Evolutionary conservation across 495 filamentous ascomycete genomes (phyloP).

Genomic region (Xylaria grammica): DNA sequence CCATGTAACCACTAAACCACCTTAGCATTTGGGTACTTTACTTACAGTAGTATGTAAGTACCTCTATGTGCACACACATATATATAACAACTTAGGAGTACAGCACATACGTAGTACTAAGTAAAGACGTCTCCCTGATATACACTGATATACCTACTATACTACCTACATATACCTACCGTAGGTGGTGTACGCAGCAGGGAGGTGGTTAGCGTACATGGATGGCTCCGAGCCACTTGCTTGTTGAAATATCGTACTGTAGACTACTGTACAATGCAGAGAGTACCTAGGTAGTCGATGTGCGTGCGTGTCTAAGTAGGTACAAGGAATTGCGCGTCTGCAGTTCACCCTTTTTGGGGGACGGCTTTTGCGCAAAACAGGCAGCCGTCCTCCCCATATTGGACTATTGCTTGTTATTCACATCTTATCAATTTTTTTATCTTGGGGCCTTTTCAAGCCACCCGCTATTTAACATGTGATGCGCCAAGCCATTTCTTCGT

Average conservation of each 20-base stretch:
- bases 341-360: neutral
- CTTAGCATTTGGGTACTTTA: neutral
- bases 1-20: neutral
- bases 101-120: too few relatives aligned
- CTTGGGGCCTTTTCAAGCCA: neutral
- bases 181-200: too few relatives aligned
- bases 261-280: too few relatives aligned
- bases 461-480: constrained; percentile 17
- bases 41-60: neutral
- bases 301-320: neutral
- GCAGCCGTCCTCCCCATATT: neutral
- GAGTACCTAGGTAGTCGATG: too few relatives aligned
- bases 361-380: too few relatives aligned
- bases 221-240: too few relatives aligned
- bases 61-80: too few relatives aligned
- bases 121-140: too few relatives aligned
- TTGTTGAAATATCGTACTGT: too few relatives aligned
- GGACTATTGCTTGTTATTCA: neutral
- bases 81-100: too few relatives aligned
- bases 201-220: too few relatives aligned
- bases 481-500: constrained; percentile 19
- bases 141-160: neutral
- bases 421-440: constrained; percentile 8
- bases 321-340: constrained; percentile 1
- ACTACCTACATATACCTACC: neutral